phyloP scores from a whole-genome alignment of 768 basidiomycete species.

The Russula vinacea region DNA sequence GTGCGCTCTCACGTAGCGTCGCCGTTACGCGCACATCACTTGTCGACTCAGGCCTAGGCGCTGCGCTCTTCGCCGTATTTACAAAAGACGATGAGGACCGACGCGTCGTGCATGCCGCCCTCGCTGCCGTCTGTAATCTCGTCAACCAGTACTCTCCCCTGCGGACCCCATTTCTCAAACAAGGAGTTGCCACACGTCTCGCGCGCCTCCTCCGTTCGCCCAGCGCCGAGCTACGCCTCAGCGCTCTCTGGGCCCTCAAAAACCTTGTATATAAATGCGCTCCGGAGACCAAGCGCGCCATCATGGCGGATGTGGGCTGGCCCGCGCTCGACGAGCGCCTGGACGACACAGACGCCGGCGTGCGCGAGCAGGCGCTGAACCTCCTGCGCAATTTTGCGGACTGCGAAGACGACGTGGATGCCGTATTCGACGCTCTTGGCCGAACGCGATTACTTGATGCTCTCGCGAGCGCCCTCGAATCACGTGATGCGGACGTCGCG shows the following conservation, averaged over 20 bases:
- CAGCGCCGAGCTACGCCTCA: conserved; percentile 59
- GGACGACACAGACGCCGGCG: conserved; percentile 47
- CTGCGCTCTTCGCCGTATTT: conserved; percentile 63
- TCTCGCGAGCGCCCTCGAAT: conserved; percentile 50
- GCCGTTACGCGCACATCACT: conserved; percentile 80
- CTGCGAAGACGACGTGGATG: conserved; percentile 57
- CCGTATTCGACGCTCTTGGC: conserved; percentile 56
- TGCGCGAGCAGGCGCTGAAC: conserved; percentile 71
- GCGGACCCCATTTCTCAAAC: conserved; percentile 63
- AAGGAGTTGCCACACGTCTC: conserved; percentile 64
- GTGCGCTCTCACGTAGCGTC: conserved; percentile 76
- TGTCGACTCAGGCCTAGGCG: conserved; percentile 76
- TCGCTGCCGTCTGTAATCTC: conserved; percentile 79
- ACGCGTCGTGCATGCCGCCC: conserved; percentile 65
- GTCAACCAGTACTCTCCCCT: conserved; percentile 85
- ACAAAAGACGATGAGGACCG: conserved; percentile 57
- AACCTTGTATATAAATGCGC: conserved; percentile 70
- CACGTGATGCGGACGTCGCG: conserved; percentile 51
- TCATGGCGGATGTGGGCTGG: conserved; percentile 75
- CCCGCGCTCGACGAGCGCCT: conserved; percentile 56
- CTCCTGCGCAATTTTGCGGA: conserved; percentile 67
- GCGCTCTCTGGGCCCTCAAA: conserved; percentile 83
- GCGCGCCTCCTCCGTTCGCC: conserved; percentile 52
- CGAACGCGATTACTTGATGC: conserved; percentile 44
- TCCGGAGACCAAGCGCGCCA: conserved; percentile 55